Evolutionary conservation across 768 basidiomycete species (phyloP), one percentile per base, ranked within the genome.

Genomic region (Kwoniella newhampshirensis): DNA sequence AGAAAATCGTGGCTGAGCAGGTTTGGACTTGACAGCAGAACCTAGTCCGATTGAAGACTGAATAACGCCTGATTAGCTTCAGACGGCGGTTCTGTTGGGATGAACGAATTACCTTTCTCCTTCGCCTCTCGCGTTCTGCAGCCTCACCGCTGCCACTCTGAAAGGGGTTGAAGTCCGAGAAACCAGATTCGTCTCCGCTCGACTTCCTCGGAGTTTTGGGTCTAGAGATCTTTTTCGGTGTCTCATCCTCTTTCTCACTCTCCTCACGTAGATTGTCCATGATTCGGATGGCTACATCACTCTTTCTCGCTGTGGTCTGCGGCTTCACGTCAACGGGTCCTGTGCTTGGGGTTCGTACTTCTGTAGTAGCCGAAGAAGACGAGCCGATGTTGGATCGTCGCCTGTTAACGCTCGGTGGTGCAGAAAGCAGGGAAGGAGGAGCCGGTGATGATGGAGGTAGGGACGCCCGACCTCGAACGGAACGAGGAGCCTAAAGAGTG

Each of bases 161-260:
- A 55, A 76, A 76, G 1, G 75, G 75, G 44, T 76, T 76, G 28
- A 59, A 72, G 50, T 74, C 73, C 11, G 73, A 74, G 50, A 74
- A 76, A 3, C 66, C 72, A 20, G 64, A 61, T n/a, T 72, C 68
- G 4, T 71, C 70, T 15, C 39, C 53, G 20, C 40, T 41, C 2
- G 63, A 66, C 23, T 56, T 51, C 25, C 62, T 55, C 1, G 70
- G 70, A 2, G 67, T 71, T 32, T 62, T 61, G 18, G 55, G 53
- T 27, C 56, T 63, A 15, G 51, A 36, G 18, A 37, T 21, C 43
- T 59, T 60, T 36, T 60, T 57, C 1, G 53, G 59, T 8, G 46
- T 42, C 21, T 63, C 62, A 25, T 59, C 47, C 49, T 59, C 56
- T 21, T 46, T 55, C 35, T 63, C 56, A 27, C 57, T 64, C 37